These are phyloP conservation scores for Hypsizygus marmoreus DNA, from an alignment of 768 basidiomycete genomes.

Conservation along the genomic window DNA sequence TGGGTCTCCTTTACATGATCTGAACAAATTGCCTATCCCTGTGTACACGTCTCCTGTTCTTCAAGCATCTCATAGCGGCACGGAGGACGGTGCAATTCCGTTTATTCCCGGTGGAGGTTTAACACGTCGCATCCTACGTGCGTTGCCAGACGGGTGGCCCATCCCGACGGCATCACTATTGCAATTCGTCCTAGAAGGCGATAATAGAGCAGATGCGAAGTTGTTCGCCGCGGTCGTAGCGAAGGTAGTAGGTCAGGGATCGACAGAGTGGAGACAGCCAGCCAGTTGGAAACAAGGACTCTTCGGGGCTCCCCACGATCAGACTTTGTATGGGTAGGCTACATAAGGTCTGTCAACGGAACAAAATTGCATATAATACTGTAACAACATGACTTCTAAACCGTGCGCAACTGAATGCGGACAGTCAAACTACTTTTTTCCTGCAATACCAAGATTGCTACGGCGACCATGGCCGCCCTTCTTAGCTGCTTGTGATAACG, in stretches of 20 bases:
- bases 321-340: conserved; percentile 65
- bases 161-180: conserved; percentile 61
- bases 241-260: conserved; percentile 46
- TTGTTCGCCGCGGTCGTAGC: conserved; percentile 56
- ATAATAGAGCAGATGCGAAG: conserved; percentile 74
- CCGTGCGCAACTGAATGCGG: too few species aligned
- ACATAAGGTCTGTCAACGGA: not conserved
- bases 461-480: conserved; percentile 44
- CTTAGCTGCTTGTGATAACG: conserved; percentile 82
- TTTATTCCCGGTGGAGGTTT: conserved; percentile 83
- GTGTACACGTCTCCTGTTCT: conserved; percentile 52
- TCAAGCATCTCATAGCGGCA: conserved; percentile 28
- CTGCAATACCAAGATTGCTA: conserved; percentile 55
- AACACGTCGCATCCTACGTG: conserved; percentile 62
- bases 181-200: conserved; percentile 82
- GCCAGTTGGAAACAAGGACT: conserved; percentile 65
- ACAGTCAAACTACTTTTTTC: conserved; percentile 50
- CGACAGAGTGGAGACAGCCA: conserved; percentile 61
- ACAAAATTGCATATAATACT: conserved; percentile 8
- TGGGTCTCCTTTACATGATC: conserved; percentile 42
- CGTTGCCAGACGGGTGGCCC: conserved; percentile 51
- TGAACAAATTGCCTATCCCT: conserved; percentile 52
- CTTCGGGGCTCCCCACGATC: conserved; percentile 75
- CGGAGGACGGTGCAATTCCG: conserved; percentile 43
- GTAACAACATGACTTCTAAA: conserved; percentile 7